Percentiles rank a stretch among this genome's conserved stretches.
phyloP scores from a whole-genome alignment of 163 green algal genomes.

The Scenedesmus sp. region DNA sequence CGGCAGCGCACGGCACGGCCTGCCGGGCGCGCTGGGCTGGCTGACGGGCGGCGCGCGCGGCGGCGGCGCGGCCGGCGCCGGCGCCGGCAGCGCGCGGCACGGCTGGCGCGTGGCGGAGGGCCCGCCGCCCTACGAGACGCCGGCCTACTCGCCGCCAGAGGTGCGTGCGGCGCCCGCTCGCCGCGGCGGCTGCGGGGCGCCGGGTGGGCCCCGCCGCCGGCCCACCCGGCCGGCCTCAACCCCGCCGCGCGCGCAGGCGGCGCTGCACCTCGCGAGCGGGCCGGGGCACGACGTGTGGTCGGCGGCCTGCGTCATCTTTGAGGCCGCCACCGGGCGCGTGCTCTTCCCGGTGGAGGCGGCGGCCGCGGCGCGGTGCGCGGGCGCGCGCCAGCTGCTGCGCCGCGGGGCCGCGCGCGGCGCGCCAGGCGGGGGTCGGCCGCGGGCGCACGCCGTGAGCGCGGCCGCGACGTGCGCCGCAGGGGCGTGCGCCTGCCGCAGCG shows the following conservation, averaged over 20 bases:
- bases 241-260: neutral
- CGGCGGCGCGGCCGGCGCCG: neutral
- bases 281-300: slow-evolving; percentile 25
- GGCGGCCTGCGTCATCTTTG: slow-evolving; percentile 16
- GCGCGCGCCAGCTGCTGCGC: too few relatives aligned
- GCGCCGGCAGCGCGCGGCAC: neutral
- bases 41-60: neutral
- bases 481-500: slow-evolving; percentile 8
- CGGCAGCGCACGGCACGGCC: neutral
- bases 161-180: neutral
- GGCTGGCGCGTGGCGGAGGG: neutral
- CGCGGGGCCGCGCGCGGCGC: too few relatives aligned
- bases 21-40: neutral
- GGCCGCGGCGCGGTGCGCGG: neutral
- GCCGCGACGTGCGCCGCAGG: neutral
- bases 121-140: neutral
- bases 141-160: slow-evolving; percentile 27
- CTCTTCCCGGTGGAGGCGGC: slow-evolving; percentile 22
- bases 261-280: slow-evolving; percentile 15
- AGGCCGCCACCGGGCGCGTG: slow-evolving; percentile 25
- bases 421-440: too few relatives aligned
- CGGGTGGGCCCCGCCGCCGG: too few relatives aligned
- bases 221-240: too few relatives aligned
- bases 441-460: too few relatives aligned
- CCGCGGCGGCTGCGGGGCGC: too few relatives aligned